These are phyloP conservation scores for Vitis hybrid DNA, from an alignment of 177 flowering plant species.

Conservation along the genomic window DNA sequence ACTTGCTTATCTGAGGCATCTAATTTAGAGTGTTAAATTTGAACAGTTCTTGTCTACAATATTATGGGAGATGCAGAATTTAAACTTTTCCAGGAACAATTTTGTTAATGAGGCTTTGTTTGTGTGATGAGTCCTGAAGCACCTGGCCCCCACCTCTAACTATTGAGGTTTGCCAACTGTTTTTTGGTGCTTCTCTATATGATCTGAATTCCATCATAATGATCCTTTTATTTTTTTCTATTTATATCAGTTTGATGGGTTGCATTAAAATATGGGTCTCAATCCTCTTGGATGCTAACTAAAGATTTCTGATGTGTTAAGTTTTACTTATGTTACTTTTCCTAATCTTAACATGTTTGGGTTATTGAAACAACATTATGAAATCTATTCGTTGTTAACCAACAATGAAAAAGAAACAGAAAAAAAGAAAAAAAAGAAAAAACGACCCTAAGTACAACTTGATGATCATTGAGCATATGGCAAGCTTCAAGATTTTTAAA, in stretches of 20 bases:
- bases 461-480: neutral
- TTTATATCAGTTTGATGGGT: neutral
- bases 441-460: neutral
- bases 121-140: neutral
- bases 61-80: neutral
- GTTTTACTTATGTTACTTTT: neutral
- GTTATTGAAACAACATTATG: neutral
- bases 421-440: neutral
- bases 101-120: neutral
- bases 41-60: neutral
- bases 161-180: neutral
- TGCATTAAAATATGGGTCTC: neutral
- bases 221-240: neutral
- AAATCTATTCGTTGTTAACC: neutral
- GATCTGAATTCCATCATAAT: neutral
- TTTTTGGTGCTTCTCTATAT: neutral
- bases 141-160: too few relatives aligned
- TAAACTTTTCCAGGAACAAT: neutral
- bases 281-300: neutral
- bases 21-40: conserved; percentile 1
- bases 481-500: neutral
- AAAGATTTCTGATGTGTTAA: neutral
- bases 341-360: too few relatives aligned
- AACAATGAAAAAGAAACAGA: neutral
- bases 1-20: conserved; percentile 7